Conservation (phyloP, 495 filamentous ascomycete species). For the Glutinoglossum americanum region DNA sequence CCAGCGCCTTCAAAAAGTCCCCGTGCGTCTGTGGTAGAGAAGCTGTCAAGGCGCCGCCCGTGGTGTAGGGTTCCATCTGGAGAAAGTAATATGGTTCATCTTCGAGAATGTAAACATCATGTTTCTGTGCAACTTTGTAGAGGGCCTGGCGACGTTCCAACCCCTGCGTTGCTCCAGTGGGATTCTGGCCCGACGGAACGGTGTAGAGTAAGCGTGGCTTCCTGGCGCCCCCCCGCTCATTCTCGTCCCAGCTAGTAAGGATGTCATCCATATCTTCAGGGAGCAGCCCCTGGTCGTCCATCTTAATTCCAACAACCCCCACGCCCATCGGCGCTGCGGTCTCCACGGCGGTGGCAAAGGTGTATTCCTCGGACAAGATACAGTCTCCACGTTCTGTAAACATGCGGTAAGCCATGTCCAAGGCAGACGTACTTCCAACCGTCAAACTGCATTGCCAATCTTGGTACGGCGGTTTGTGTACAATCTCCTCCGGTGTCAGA, state of each 20-base stretch:
- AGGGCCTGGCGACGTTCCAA: slow-evolving; percentile 40
- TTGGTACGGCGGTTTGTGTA: slow-evolving; percentile 50
- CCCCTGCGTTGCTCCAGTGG: slow-evolving; percentile 68
- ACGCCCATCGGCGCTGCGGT: slow-evolving; percentile 60
- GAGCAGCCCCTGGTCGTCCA: slow-evolving; percentile 62
- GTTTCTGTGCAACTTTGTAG: slow-evolving; percentile 56
- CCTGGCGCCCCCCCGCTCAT: slow-evolving; percentile 29
- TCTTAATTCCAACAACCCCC: slow-evolving; percentile 43
- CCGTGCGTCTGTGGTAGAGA: slow-evolving; percentile 32
- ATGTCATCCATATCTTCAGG: slow-evolving; percentile 42
- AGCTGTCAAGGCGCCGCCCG: slow-evolving; percentile 24
- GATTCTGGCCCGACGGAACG: slow-evolving; percentile 76
- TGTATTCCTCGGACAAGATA: slow-evolving; percentile 68
- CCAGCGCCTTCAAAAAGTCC: slow-evolving; percentile 36
- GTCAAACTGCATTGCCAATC: slow-evolving; percentile 68
- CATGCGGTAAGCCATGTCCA: slow-evolving; percentile 61
- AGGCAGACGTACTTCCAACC: slow-evolving; percentile 53
- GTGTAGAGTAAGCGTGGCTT: slow-evolving; percentile 70
- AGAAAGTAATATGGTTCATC: slow-evolving; percentile 95
- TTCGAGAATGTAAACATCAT: slow-evolving; percentile 75
- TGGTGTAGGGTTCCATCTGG: slow-evolving; percentile 74
- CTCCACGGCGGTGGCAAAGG: slow-evolving; percentile 65
- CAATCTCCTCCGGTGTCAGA: slow-evolving; percentile 19
- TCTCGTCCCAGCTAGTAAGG: slow-evolving; percentile 40
- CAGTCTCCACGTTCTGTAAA: slow-evolving; percentile 49